Evolutionary conservation across 441 rosid species (phyloP).

Genomic region (Biscutella laevigata): DNA sequence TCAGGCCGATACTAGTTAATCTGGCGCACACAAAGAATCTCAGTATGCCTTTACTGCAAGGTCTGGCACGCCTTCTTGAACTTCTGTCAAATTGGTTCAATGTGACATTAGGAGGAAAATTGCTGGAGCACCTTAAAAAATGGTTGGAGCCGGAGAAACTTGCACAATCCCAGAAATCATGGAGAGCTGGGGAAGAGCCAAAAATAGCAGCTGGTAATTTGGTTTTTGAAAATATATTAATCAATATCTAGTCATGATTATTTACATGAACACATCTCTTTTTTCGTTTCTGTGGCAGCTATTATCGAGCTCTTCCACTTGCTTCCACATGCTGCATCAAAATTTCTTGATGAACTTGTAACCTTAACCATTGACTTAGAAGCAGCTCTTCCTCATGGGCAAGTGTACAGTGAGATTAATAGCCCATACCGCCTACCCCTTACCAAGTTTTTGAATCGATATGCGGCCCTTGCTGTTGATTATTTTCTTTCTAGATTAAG

Average conservation of each 20-base stretch:
- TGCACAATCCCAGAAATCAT: conserved; percentile 80
- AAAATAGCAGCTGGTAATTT: conserved; percentile 91
- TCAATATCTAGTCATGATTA: conserved; percentile 8
- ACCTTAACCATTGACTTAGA: conserved; percentile 94
- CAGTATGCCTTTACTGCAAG: conserved; percentile 97
- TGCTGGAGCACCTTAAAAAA: conserved; percentile 96
- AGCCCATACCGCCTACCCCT: conserved; percentile 99
- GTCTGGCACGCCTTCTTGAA: conserved; percentile 96
- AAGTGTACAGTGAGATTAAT: conserved; percentile 93
- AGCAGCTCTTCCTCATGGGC: conserved; percentile 84
- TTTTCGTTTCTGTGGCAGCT: conserved; percentile 56
- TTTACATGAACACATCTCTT: conserved; percentile 3
- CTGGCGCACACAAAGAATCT: conserved; percentile 97
- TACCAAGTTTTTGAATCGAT: conserved; percentile 87
- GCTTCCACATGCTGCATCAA: conserved; percentile 96
- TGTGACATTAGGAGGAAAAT: conserved; percentile 92
- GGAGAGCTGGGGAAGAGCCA: conserved; percentile 99
- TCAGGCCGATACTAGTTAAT: conserved; percentile 91
- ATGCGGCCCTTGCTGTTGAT: conserved; percentile 88
- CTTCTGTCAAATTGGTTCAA: conserved; percentile 97
- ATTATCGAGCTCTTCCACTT: conserved; percentile 98
- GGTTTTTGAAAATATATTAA: conserved; percentile 1
- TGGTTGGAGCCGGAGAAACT: conserved; percentile 99
- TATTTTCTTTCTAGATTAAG: conserved; percentile 91
- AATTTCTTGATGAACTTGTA: conserved; percentile 96